Conservation (phyloP, 2,329 filamentous ascomycete species). For the Penicillium decumbens region DNA sequence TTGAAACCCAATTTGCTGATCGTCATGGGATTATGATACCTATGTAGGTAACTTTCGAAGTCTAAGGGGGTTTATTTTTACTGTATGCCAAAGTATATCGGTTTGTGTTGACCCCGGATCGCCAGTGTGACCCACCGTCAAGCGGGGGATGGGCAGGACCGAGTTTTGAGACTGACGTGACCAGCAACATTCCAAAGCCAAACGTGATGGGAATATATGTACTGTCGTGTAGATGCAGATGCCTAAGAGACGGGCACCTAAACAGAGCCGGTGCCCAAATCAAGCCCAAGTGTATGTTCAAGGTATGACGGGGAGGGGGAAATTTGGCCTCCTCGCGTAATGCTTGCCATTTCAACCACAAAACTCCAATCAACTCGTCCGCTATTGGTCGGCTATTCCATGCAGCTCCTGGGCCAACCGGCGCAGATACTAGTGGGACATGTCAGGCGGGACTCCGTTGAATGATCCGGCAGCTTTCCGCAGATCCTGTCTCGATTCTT, state of each 20-base stretch:
- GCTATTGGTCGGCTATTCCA: constrained; percentile 26
- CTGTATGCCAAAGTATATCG: not conserved
- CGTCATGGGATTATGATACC: not conserved
- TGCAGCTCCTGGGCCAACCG: constrained; percentile 66
- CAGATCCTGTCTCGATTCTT: constrained; percentile 71
- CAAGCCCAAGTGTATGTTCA: not conserved
- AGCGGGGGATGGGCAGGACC: constrained; percentile 11
- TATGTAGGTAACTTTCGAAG: not conserved
- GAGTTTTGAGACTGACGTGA: not conserved
- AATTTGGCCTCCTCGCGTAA: constrained; percentile 9
- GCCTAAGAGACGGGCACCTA: constrained; percentile 1
- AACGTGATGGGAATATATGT: not conserved
- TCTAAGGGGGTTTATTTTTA: not conserved
- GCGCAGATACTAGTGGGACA: constrained; percentile 61
- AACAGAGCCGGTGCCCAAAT: constrained; percentile 6
- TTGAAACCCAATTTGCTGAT: not conserved
- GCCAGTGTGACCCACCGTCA: constrained; percentile 17
- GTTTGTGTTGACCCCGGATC: constrained; percentile 22
- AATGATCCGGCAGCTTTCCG: constrained; percentile 53
- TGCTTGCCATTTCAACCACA: constrained; percentile 4
- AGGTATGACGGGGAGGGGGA: constrained; percentile 10
- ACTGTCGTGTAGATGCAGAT: not conserved
- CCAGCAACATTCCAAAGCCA: not conserved
- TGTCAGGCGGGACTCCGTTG: constrained; percentile 57
- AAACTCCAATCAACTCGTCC: not conserved